Evolutionary conservation across 164 flowering plant genomes (phyloP).

Genomic region (Piper longum): DNA sequence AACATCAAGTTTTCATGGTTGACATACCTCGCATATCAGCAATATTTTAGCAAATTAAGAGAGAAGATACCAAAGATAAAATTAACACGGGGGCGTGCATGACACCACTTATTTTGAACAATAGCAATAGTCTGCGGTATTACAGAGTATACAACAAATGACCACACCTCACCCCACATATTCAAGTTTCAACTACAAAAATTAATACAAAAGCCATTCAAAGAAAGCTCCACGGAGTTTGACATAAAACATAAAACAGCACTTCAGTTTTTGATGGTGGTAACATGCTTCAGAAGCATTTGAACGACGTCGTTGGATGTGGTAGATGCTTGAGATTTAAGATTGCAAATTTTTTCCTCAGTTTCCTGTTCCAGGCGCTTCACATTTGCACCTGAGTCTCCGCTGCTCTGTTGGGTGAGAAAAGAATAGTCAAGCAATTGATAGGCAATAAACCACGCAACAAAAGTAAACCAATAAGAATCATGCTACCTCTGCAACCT

Average conservation of each 20-base stretch:
- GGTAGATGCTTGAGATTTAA: constrained; percentile 45
- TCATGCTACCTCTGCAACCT: constrained; percentile 34
- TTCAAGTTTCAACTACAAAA: too few species aligned
- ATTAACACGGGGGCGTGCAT: too few species aligned
- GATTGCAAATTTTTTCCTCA: constrained; percentile 41
- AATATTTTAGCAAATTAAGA: too few species aligned
- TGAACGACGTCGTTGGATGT: constrained; percentile 59
- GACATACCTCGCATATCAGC: too few species aligned
- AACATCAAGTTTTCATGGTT: too few species aligned
- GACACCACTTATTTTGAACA: too few species aligned
- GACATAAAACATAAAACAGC: neutral
- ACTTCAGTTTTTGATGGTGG: constrained; percentile 56
- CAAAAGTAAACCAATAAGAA: neutral
- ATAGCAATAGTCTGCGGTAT: too few species aligned
- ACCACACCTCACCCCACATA: neutral
- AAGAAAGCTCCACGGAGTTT: constrained; percentile 6
- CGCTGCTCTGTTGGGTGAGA: constrained; percentile 55
- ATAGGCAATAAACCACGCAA: neutral
- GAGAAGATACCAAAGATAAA: too few species aligned
- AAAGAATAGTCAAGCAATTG: neutral
- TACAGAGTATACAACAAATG: neutral
- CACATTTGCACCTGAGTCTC: constrained; percentile 85
- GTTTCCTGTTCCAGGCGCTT: constrained; percentile 89
- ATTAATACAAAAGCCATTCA: neutral
- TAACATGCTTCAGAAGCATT: constrained; percentile 76